Evolutionary conservation across 2,329 filamentous ascomycete species (phyloP), one percentile per base, ranked within the genome.

Genomic region (Decorospora gaudefroyi): DNA sequence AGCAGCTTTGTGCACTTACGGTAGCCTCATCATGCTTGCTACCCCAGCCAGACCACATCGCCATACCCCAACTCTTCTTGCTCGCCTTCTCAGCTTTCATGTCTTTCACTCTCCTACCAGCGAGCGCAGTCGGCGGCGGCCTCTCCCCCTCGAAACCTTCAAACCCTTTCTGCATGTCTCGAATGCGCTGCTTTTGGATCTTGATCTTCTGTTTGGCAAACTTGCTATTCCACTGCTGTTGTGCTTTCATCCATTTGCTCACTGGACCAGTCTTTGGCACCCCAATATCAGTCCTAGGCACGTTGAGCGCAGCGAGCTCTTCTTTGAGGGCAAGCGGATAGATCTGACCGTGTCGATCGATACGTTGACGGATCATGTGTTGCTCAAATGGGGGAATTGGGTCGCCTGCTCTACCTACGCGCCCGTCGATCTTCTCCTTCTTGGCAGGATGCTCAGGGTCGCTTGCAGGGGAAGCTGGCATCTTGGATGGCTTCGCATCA

Each of bases 301-400:
- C 72, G 57, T 83, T 72, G 71, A 96, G 53, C 55, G 87, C 78
- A 0, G 81, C 77, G 0, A 96, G 76, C 3, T 88, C 81, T 0
- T 78, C 74, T 13, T 83, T 77, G 0, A 83, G 77, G 0, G 82
- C 78, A 4, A 99, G 76, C 0, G 83, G 79, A 46, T 85, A 83
- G 15, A 91, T 84, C 9, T 79, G 77, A 4, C 93, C 93, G 62
- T 92, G 83, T 1, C 87, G 78, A 49, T 88, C 87, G 13, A 97
- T 85, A 18, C 87, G 79, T 67, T 99, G 90, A 6, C 93, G 86
- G 49, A 99, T 91, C 91, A 97, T 96, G 67, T 95, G 85, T 47
- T 86, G 78, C 38, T 82, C 79, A 69, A 96, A 97, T 0, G 79
- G 73, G 0, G 90, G 92, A 1, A 96, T 73, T 3, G 88, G 81